Conservation (phyloP, 139 green algal genomes). For the Haematococcus lacustris region DNA sequence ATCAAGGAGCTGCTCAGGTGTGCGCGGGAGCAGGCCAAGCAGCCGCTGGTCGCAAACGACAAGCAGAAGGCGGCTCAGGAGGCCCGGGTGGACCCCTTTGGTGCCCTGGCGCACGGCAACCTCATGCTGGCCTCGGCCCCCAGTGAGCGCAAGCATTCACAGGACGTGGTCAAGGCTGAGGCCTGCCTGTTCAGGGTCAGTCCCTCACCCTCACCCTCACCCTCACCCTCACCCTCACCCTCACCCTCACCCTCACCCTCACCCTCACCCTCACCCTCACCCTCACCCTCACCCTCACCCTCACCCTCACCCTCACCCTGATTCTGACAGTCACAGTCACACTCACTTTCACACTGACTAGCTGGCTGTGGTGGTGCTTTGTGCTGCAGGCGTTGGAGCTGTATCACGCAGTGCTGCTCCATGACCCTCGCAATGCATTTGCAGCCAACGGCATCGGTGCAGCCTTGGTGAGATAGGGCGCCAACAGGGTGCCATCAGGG, state of each 20-base stretch:
- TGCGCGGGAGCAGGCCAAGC: too few relatives aligned
- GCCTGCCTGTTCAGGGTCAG: constrained; percentile 33
- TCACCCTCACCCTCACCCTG: too few relatives aligned
- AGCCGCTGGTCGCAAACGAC: too few relatives aligned
- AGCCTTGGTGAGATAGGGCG: constrained; percentile 63
- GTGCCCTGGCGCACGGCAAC: constrained; percentile 48
- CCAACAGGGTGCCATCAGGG: too few relatives aligned
- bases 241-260: too few relatives aligned
- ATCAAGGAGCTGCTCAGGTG: constrained; percentile 23
- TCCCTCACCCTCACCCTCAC: too few relatives aligned
- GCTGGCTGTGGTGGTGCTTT: too few relatives aligned
- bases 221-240: too few relatives aligned
- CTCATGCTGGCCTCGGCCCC: constrained; percentile 48
- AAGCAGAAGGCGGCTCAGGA: constrained; percentile 1
- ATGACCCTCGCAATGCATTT: constrained; percentile 62
- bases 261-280: too few relatives aligned
- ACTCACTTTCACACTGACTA: too few relatives aligned
- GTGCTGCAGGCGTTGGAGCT: constrained; percentile 40
- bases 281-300: too few relatives aligned
- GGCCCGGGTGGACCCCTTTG: constrained; percentile 25
- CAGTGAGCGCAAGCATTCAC: constrained; percentile 21
- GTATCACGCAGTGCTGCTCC: constrained; percentile 50
- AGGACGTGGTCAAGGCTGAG: constrained; percentile 13
- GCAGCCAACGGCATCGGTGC: constrained; percentile 80
- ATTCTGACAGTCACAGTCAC: too few relatives aligned